Evolutionary conservation across 2,329 filamentous ascomycete species (phyloP).

Genomic region (Rutstroemia sp.): DNA sequence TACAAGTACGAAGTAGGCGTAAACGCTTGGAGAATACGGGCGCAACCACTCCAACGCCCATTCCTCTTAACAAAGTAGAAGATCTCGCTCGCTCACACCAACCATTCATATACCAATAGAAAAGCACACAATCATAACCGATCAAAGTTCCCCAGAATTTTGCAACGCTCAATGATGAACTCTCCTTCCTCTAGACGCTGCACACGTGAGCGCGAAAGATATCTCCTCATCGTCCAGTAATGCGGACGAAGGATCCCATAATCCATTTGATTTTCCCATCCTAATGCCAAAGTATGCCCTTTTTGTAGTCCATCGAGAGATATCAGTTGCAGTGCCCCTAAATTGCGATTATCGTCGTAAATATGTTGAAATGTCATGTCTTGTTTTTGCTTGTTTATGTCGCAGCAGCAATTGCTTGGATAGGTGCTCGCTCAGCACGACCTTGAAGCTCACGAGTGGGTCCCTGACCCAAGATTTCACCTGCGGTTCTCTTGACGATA

Average conservation of each 20-base stretch:
- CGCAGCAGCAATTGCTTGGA: constrained; percentile 22
- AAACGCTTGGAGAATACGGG: neutral
- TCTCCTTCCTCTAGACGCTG: neutral
- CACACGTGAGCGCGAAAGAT: neutral
- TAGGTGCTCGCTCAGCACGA: constrained; percentile 19
- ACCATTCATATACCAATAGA: neutral
- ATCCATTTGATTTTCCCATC: neutral
- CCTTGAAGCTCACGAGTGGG: constrained; percentile 13
- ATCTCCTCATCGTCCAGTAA: neutral
- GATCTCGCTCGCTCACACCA: neutral
- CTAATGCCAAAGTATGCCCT: constrained; percentile 4
- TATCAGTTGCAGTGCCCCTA: neutral
- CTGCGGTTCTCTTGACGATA: constrained; percentile 77
- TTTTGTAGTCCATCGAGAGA: neutral
- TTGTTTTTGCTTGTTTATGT: constrained; percentile 11
- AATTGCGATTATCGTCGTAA: neutral
- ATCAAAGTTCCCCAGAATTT: neutral
- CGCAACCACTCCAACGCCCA: neutral
- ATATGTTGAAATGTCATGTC: constrained; percentile 1
- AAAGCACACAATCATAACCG: neutral
- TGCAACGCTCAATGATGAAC: neutral
- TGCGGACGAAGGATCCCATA: neutral
- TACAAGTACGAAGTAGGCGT: neutral
- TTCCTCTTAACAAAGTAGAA: neutral
- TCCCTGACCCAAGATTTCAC: constrained; percentile 49